Evolutionary conservation across 2,329 filamentous ascomycete species (phyloP).

Genomic region (Exserohilum turcica): DNA sequence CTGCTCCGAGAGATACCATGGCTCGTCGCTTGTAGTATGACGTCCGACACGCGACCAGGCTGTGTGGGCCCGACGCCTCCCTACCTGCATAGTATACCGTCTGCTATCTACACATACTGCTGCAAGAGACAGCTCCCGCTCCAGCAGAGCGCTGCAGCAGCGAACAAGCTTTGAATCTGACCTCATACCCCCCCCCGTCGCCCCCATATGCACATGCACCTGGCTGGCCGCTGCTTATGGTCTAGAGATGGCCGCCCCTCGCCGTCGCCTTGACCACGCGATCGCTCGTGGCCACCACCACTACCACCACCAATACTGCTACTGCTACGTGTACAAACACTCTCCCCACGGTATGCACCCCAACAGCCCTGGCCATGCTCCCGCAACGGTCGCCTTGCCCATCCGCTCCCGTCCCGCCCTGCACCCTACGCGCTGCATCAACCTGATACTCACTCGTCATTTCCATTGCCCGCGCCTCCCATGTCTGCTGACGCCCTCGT

Average conservation of each 20-base stretch:
- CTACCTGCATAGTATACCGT: neutral
- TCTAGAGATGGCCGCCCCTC: neutral
- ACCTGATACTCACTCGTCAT: neutral
- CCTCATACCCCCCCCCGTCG: neutral
- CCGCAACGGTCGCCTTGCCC: neutral
- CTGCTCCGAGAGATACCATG: conserved; percentile 4
- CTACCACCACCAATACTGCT: neutral
- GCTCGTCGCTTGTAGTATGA: neutral
- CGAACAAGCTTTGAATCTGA: neutral
- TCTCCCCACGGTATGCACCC: neutral
- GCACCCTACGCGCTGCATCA: neutral
- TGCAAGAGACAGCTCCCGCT: too few relatives aligned
- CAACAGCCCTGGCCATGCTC: conserved; percentile 3
- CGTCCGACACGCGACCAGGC: neutral
- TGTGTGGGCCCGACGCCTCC: neutral
- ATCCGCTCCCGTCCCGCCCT: neutral
- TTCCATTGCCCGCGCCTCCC: neutral
- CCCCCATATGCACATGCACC: neutral
- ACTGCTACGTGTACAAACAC: too few relatives aligned
- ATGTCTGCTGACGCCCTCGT: neutral
- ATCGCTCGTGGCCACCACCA: neutral
- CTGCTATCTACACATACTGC: too few relatives aligned
- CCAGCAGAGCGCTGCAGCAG: neutral
- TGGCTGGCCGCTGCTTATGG: neutral
- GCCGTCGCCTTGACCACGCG: neutral